Evolutionary conservation across 1,139 yeast species (phyloP).

Genomic region (Ashbya aceris): DNA sequence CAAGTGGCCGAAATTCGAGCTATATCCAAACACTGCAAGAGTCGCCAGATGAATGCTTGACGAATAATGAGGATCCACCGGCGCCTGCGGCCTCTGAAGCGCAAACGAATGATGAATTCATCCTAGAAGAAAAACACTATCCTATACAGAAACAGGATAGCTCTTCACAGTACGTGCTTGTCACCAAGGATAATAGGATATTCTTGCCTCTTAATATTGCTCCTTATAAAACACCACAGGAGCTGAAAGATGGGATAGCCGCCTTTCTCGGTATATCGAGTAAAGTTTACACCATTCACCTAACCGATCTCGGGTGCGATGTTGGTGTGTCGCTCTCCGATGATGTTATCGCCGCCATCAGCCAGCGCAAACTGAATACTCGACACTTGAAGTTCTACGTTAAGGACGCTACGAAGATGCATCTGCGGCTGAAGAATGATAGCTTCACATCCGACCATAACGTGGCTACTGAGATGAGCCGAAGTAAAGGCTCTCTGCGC

Average conservation of each 20-base stretch:
- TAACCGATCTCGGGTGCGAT: slow-evolving; percentile 61
- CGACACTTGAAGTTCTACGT: slow-evolving; percentile 38
- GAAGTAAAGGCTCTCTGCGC: slow-evolving; percentile 22
- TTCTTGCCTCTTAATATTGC: slow-evolving; percentile 43
- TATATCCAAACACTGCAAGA: background rate
- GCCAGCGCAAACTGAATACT: slow-evolving; percentile 30
- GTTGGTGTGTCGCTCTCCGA: slow-evolving; percentile 51
- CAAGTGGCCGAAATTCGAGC: slow-evolving; percentile 3
- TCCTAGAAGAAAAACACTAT: slow-evolving; percentile 28
- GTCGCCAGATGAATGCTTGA: background rate
- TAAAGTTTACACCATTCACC: slow-evolving; percentile 43
- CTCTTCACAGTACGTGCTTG: slow-evolving; percentile 36
- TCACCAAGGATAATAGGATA: slow-evolving; percentile 48
- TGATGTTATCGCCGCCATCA: slow-evolving; percentile 38
- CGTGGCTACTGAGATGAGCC: slow-evolving; percentile 10
- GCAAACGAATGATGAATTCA: background rate
- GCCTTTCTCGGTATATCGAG: slow-evolving; percentile 36
- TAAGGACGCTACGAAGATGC: slow-evolving; percentile 30
- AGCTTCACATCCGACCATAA: slow-evolving; percentile 3
- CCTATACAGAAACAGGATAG: slow-evolving; percentile 26
- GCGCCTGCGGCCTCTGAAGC: background rate
- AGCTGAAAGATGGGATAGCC: slow-evolving; percentile 35
- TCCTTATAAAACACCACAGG: slow-evolving; percentile 26
- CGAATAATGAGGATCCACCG: background rate
- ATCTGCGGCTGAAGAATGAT: slow-evolving; percentile 10